phyloP scores from a whole-genome alignment of 331 rosid genomes.

The Quercus phellos region DNA sequence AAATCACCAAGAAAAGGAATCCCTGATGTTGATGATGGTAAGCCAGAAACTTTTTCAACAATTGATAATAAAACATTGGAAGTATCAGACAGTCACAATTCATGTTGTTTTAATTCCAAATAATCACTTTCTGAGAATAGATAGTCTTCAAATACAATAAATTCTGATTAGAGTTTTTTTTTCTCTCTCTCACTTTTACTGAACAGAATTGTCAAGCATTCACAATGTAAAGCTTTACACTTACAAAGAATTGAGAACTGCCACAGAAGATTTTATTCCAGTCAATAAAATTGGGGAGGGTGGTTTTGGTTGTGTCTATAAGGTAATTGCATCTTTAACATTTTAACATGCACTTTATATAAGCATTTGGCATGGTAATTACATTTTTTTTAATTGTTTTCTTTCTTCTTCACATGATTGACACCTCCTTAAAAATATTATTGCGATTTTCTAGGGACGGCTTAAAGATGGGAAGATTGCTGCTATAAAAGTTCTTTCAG shows the following conservation, averaged over 20 bases:
- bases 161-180: constrained; percentile 13
- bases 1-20: constrained; percentile 20
- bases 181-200: not conserved
- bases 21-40: constrained; percentile 55
- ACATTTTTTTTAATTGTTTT: not conserved
- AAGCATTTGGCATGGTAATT: constrained; percentile 3
- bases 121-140: not conserved
- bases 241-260: constrained; percentile 59
- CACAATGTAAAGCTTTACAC: constrained; percentile 55
- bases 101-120: not conserved
- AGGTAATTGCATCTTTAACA: constrained; percentile 44
- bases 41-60: not conserved
- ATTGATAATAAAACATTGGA: constrained; percentile 28
- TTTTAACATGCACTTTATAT: constrained; percentile 1
- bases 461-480: constrained; percentile 79
- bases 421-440: constrained; percentile 10
- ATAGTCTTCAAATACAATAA: not conserved
- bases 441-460: constrained; percentile 56
- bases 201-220: constrained; percentile 58
- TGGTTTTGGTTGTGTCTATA: constrained; percentile 90
- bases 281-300: constrained; percentile 93
- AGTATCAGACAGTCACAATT: constrained; percentile 53
- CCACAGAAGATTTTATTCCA: constrained; percentile 65
- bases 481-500: constrained; percentile 90
- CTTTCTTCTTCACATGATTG: constrained; percentile 18